A percentile compares a stretch with the other conserved stretches of the same genome.
Conservation (phyloP, 495 filamentous ascomycete species). For the Aspergillus heteromorphus region DNA sequence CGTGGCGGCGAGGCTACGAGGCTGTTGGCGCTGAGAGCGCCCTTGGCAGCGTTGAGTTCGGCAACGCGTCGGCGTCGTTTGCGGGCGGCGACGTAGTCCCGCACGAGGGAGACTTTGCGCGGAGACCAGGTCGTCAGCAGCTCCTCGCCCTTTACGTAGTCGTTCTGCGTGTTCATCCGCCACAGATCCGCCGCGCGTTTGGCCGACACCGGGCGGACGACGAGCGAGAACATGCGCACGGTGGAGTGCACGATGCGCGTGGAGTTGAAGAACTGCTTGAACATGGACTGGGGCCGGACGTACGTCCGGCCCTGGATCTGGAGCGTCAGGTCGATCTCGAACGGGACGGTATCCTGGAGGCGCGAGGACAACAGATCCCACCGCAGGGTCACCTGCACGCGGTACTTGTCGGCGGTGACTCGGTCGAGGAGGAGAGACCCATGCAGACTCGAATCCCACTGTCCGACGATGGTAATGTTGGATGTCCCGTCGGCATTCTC, state of each 20-base stretch:
- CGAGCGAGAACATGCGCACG: slow-evolving; percentile 76
- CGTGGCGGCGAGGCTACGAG: slow-evolving; percentile 30
- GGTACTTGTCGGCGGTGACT: slow-evolving; percentile 83
- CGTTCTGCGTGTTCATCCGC: slow-evolving; percentile 91
- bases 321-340: slow-evolving; percentile 70
- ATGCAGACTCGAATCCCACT: slow-evolving; percentile 96
- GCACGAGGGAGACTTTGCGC: slow-evolving; percentile 78
- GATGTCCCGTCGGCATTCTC: slow-evolving; percentile 87
- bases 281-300: slow-evolving; percentile 76
- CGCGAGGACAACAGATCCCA: slow-evolving; percentile 80
- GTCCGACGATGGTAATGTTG: slow-evolving; percentile 75
- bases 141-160: slow-evolving; percentile 95
- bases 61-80: slow-evolving; percentile 64
- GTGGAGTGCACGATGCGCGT: slow-evolving; percentile 82
- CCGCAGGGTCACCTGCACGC: slow-evolving; percentile 77
- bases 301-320: slow-evolving; percentile 83
- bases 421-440: slow-evolving; percentile 84
- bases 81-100: slow-evolving; percentile 68
- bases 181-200: slow-evolving; percentile 90
- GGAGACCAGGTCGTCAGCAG: slow-evolving; percentile 77
- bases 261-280: slow-evolving; percentile 80
- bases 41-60: slow-evolving; percentile 76
- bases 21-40: slow-evolving; percentile 51
- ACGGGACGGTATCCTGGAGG: slow-evolving; percentile 75
- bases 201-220: slow-evolving; percentile 79